Conservation (phyloP, 148 eudicot species). For the Camellia japonica region DNA sequence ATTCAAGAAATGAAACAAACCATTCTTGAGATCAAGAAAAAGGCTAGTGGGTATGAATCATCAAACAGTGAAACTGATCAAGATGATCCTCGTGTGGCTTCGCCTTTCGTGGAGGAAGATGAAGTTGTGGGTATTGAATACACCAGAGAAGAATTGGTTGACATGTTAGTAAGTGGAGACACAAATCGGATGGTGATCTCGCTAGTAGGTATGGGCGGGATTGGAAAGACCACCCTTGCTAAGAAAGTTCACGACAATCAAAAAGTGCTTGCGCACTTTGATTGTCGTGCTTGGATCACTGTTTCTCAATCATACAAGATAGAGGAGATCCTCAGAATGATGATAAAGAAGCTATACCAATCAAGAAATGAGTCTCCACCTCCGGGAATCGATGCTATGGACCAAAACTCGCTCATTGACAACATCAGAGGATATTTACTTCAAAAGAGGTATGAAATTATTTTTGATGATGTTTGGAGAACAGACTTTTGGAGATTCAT, state of each 20-base stretch:
- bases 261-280: background rate
- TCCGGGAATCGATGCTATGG: background rate
- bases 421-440: background rate
- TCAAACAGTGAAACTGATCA: background rate
- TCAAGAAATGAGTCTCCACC: background rate
- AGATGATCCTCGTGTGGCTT: background rate
- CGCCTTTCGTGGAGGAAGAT: constrained; percentile 8
- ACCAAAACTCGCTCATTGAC: background rate
- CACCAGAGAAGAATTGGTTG: background rate
- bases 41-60: background rate
- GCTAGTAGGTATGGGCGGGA: background rate
- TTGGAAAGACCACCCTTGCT: constrained; percentile 14
- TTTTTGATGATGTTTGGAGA: constrained; percentile 7
- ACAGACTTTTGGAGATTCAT: background rate
- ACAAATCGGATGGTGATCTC: background rate
- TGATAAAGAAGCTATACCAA: background rate
- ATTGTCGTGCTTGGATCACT: background rate
- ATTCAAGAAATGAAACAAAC: background rate
- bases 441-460: constrained; percentile 3
- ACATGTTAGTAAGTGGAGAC: background rate
- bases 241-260: background rate
- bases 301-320: constrained; percentile 7
- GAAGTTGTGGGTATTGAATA: background rate
- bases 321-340: background rate
- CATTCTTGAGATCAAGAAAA: background rate